phyloP scores from a whole-genome alignment of 2,329 filamentous ascomycete genomes.

The Fusarium sp. region DNA sequence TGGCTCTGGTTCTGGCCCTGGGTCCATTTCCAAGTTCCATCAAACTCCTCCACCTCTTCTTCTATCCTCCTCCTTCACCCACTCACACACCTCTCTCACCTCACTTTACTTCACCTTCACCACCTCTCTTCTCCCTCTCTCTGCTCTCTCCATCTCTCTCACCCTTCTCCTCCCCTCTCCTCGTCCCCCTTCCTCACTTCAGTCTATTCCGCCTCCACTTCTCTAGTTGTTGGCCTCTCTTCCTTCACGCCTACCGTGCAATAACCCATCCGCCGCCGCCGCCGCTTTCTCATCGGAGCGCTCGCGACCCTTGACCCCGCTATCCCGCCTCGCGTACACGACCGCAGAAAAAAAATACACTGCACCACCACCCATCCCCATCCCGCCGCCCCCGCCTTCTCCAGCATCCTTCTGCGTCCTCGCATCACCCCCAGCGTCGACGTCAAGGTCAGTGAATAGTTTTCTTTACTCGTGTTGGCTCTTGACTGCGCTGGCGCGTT shows the following conservation, averaged over 20 bases:
- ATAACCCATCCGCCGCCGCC: slow-evolving; percentile 35
- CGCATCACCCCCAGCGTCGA: slow-evolving; percentile 38
- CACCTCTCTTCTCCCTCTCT: slow-evolving; percentile 41
- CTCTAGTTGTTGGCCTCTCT: slow-evolving; percentile 35
- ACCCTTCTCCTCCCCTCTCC: slow-evolving; percentile 43
- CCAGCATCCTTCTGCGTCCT: slow-evolving; percentile 36
- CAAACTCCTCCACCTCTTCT: slow-evolving; percentile 33
- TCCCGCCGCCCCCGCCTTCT: slow-evolving; percentile 36
- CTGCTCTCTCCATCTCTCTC: slow-evolving; percentile 38
- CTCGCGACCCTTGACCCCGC: slow-evolving; percentile 50
- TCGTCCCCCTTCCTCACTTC: slow-evolving; percentile 39
- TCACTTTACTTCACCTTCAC: slow-evolving; percentile 48
- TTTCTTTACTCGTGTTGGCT: not conserved
- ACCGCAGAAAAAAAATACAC: slow-evolving; percentile 46
- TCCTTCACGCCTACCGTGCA: slow-evolving; percentile 38
- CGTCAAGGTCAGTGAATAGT: slow-evolving; percentile 40
- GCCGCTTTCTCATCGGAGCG: slow-evolving; percentile 38
- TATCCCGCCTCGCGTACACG: slow-evolving; percentile 48
- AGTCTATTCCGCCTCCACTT: slow-evolving; percentile 38
- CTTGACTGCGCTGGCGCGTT: not conserved
- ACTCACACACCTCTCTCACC: slow-evolving; percentile 44
- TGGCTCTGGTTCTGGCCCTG: slow-evolving; percentile 29
- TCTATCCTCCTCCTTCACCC: slow-evolving; percentile 34
- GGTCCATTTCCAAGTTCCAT: slow-evolving; percentile 26
- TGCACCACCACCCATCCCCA: slow-evolving; percentile 38